These are phyloP conservation scores for Coniochaeta ligniaria DNA, from an alignment of 2,329 filamentous ascomycete genomes.

Conservation along the genomic window DNA sequence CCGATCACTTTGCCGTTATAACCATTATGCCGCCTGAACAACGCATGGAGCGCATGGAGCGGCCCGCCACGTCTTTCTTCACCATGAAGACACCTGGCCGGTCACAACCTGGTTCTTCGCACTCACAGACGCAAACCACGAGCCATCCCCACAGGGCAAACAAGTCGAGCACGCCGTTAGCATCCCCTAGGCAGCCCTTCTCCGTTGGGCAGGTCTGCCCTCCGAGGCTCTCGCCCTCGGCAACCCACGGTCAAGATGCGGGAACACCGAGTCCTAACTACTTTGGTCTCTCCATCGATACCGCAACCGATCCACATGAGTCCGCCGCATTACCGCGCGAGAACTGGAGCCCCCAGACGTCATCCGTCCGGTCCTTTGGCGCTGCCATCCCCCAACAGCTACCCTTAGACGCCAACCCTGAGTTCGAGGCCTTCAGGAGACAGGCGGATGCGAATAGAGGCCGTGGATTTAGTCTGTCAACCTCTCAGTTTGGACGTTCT, in stretches of 20 bases:
- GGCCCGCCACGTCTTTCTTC: conserved; percentile 24
- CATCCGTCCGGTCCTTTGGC: conserved; percentile 63
- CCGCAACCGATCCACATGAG: conserved; percentile 52
- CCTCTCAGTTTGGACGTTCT: conserved; percentile 30
- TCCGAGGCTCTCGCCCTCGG: conserved; percentile 39
- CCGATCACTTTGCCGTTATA: background rate
- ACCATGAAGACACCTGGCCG: conserved; percentile 39
- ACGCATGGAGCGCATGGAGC: conserved; percentile 9
- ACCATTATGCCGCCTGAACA: conserved; percentile 16
- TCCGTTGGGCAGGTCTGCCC: conserved; percentile 49
- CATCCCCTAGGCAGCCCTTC: conserved; percentile 43
- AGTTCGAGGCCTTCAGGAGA: conserved; percentile 73
- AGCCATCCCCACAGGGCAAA: conserved; percentile 20
- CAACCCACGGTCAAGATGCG: conserved; percentile 18
- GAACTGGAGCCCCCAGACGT: conserved; percentile 69
- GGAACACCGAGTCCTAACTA: conserved; percentile 71
- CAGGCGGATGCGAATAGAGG: conserved; percentile 60
- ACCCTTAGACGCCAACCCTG: conserved; percentile 67
- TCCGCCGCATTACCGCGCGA: conserved; percentile 57
- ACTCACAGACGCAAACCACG: conserved; percentile 20
- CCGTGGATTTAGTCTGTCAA: conserved; percentile 40
- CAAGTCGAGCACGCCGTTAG: conserved; percentile 42
- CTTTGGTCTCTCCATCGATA: conserved; percentile 68
- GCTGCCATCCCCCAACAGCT: conserved; percentile 62
- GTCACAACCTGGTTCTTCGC: conserved; percentile 25